These are phyloP conservation scores for Gentiana straminea DNA, from an alignment of 257 asterid genomes.

Conservation along the genomic window DNA sequence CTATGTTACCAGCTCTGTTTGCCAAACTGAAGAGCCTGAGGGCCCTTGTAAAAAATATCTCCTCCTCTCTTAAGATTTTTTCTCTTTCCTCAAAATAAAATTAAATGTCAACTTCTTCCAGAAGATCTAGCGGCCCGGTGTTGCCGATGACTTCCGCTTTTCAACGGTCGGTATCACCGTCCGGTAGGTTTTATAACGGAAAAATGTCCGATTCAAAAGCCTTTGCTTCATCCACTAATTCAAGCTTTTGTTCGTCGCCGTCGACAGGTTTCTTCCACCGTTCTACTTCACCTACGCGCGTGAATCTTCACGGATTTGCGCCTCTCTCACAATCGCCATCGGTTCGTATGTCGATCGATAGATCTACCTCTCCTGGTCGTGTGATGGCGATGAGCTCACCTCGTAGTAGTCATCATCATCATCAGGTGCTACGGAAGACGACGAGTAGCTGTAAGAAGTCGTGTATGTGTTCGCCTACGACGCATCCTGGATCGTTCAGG, in stretches of 20 bases:
- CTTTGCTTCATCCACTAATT: conserved; percentile 41
- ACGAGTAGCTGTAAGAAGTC: conserved; percentile 39
- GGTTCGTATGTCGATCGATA: conserved; percentile 61
- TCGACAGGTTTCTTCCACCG: conserved; percentile 43
- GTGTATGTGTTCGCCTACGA: conserved; percentile 82
- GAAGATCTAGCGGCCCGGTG: conserved; percentile 43
- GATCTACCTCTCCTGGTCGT: conserved; percentile 69
- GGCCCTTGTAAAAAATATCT: conserved; percentile 27
- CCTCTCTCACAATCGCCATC: conserved; percentile 48
- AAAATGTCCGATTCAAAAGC: conserved; percentile 25
- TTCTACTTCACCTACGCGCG: conserved; percentile 78
- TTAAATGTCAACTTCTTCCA: conserved; percentile 46
- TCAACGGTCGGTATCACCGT: conserved; percentile 34
- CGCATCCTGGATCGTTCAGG: conserved; percentile 87
- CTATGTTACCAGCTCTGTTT: conserved; percentile 57
- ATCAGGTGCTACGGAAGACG: conserved; percentile 51
- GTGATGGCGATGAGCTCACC: conserved; percentile 38
- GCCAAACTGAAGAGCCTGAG: conserved; percentile 70
- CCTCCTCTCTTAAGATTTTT: background rate
- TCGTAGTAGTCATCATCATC: conserved; percentile 9
- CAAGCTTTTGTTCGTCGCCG: conserved; percentile 33
- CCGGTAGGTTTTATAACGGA: conserved; percentile 27
- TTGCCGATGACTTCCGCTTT: conserved; percentile 25
- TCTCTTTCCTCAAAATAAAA: background rate
- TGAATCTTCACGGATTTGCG: conserved; percentile 52